phyloP scores from a whole-genome alignment of 805 yeast species.

The Candida adriatica region DNA sequence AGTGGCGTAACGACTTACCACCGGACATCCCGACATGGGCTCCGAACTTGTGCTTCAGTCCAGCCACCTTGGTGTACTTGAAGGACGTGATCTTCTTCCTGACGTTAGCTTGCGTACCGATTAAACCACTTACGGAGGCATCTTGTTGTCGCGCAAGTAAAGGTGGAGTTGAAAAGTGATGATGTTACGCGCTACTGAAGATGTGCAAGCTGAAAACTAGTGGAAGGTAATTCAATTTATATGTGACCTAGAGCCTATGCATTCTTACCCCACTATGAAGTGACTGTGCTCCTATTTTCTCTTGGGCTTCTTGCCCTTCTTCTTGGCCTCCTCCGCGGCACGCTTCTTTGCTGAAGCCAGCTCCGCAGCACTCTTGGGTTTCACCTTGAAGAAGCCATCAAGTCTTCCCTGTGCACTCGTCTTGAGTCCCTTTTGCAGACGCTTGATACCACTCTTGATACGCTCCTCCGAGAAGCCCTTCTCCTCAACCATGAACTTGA shows the following conservation, averaged over 20 bases:
- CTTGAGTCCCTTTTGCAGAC: constrained; percentile 76
- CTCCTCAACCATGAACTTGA: constrained; percentile 75
- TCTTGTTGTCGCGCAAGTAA: too few relatives aligned
- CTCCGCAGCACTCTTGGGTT: constrained; percentile 44
- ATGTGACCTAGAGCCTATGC: not conserved
- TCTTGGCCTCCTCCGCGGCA: constrained; percentile 23
- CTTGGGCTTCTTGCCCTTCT: constrained; percentile 19
- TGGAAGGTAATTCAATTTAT: too few relatives aligned
- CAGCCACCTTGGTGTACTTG: constrained; percentile 36
- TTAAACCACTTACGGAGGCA: constrained; percentile 19
- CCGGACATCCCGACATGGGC: constrained; percentile 87
- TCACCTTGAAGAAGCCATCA: constrained; percentile 83
- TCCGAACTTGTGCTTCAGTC: constrained; percentile 59
- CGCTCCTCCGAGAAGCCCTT: constrained; percentile 94
- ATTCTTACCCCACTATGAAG: not conserved
- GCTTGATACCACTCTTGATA: constrained; percentile 78
- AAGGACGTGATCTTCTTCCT: constrained; percentile 17
- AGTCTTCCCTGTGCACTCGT: constrained; percentile 85
- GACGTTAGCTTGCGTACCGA: not conserved
- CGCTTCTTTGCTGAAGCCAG: constrained; percentile 25
- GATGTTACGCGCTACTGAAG: too few relatives aligned
- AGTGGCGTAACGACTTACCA: constrained; percentile 33
- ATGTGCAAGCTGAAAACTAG: too few relatives aligned
- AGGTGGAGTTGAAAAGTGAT: too few relatives aligned
- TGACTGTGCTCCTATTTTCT: constrained; percentile 9